A percentile compares a stretch with the other conserved stretches of the same genome.
These are phyloP conservation scores for Solanum medicagineum DNA, from an alignment of 257 asterid genomes.

Conservation along the genomic window DNA sequence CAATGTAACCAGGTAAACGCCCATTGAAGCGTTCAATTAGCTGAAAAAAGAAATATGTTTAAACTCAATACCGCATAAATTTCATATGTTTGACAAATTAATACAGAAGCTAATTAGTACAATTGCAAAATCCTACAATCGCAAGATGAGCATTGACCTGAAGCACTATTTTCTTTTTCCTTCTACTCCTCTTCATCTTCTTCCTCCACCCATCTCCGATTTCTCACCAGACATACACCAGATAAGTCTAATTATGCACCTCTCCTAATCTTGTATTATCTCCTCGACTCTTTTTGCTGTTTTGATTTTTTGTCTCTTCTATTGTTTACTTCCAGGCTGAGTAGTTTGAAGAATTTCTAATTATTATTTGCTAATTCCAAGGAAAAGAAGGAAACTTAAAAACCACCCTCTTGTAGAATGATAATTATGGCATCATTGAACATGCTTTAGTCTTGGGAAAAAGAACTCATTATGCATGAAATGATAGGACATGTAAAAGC, in stretches of 20 bases:
- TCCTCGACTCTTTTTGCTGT: background rate
- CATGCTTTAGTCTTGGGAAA: background rate
- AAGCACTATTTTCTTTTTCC: background rate
- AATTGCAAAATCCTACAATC: background rate
- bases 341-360: background rate
- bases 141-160: background rate
- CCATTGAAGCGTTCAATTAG: constrained; percentile 72
- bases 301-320: background rate
- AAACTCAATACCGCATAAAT: background rate
- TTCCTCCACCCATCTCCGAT: background rate
- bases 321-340: background rate
- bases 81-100: background rate
- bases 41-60: constrained; percentile 23
- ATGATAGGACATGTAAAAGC: background rate
- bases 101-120: background rate
- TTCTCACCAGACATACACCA: background rate
- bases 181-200: background rate
- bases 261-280: background rate
- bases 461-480: background rate
- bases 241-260: background rate
- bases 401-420: background rate
- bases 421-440: background rate
- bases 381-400: background rate
- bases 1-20: constrained; percentile 79
- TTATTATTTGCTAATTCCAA: background rate